Conservation (phyloP, 768 basidiomycete genomes). For the Naganishia vishniacii region DNA sequence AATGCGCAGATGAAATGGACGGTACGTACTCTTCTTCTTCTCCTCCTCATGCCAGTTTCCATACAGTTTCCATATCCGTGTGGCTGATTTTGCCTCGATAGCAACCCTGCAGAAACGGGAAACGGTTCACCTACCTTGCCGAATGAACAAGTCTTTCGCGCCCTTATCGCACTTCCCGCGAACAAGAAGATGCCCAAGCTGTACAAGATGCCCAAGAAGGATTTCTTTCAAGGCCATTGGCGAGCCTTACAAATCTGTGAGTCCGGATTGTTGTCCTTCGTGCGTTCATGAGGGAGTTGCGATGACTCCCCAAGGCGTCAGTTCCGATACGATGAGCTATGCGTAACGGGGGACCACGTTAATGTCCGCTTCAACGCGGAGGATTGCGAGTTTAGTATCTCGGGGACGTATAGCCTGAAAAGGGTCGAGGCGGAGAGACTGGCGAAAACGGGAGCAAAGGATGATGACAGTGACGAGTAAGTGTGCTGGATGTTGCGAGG, state of each 20-base stretch:
- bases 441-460: neutral
- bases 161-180: neutral
- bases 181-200: neutral
- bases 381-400: neutral
- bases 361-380: conserved; percentile 6
- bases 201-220: conserved; percentile 7
- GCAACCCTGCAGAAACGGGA: neutral
- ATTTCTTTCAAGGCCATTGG: neutral
- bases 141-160: conserved; percentile 5
- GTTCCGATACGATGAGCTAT: neutral
- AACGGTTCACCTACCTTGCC: neutral
- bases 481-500: too few species aligned
- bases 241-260: neutral
- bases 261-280: neutral
- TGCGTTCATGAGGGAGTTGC: neutral
- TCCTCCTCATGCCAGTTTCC: too few species aligned
- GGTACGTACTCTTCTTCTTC: neutral
- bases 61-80: too few species aligned
- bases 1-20: conserved; percentile 10
- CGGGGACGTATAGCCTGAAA: neutral
- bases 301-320: neutral
- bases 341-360: neutral
- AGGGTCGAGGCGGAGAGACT: neutral
- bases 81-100: neutral
- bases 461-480: neutral